phyloP scores from a whole-genome alignment of 306 rosid genomes.

The Canavalia gladiata region DNA sequence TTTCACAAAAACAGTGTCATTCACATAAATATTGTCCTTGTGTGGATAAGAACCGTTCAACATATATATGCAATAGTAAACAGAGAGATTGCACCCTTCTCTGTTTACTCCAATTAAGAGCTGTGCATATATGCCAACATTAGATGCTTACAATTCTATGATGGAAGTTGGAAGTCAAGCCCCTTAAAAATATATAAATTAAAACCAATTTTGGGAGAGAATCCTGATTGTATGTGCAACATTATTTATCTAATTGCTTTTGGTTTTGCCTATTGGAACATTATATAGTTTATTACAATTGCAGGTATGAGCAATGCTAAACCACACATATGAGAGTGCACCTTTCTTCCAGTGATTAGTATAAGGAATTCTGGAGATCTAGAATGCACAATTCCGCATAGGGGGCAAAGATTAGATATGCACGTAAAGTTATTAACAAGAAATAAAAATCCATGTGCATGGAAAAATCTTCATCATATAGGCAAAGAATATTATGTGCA shows the following conservation, averaged over 20 bases:
- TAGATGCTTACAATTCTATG: conserved; percentile 34
- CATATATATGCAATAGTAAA: conserved; percentile 23
- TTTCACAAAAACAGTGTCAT: conserved; percentile 50
- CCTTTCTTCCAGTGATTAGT: conserved; percentile 16
- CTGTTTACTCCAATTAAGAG: conserved; percentile 46
- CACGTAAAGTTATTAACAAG: conserved; percentile 29
- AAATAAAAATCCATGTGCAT: conserved; percentile 28
- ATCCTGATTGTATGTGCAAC: conserved; percentile 22
- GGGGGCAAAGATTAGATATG: conserved; percentile 32
- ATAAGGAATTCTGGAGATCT: conserved; percentile 18
- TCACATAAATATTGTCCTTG: conserved; percentile 27
- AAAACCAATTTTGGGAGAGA: conserved; percentile 37
- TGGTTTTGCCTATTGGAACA: conserved; percentile 32
- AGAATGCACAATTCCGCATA: background rate
- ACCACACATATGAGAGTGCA: conserved; percentile 41
- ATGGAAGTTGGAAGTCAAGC: conserved; percentile 26
- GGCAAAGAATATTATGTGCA: conserved; percentile 46
- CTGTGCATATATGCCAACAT: conserved; percentile 43
- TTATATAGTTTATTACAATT: conserved; percentile 19
- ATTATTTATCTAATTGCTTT: conserved; percentile 25
- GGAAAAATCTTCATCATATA: conserved; percentile 28
- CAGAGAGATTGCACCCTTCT: conserved; percentile 38
- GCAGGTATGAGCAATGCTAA: conserved; percentile 40
- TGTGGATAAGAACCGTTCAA: conserved; percentile 39
- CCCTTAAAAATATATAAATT: background rate